Base-by-base conservation (phyloP, 768 basidiomycete genomes). In the Termitomyces heimii region DNA sequence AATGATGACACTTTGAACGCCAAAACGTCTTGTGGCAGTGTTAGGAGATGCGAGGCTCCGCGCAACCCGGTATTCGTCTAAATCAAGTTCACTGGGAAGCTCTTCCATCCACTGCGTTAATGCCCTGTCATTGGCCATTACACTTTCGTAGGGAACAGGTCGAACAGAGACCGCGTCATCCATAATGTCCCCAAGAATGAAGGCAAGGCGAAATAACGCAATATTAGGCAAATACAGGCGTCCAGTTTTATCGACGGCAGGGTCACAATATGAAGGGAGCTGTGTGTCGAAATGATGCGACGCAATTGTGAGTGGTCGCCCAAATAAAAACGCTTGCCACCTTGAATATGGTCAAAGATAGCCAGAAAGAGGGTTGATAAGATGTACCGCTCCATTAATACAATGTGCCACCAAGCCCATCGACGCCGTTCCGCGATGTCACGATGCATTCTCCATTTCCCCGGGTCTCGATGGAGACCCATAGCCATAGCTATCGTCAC, bases 401-500 rank as follows among this genome's bases (percentile, higher is more conserved):
- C 71, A 59, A 90, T 89, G 70, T 93, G 89, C 91, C 91, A 93
- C 91, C 91, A 93, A 7, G 89, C 88, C 91, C 91, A 92, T 54
- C 91, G 77, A 51, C 92, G 77, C 56, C 91, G 79, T 68, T 92
- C 91, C 35, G 88, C 85, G 10, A 84, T 72, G 57, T 84, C 84
- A 56, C 78, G 77, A 50, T 79, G 82, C 78, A 90, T 85, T 59
- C 80, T 79, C 79, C 84, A 90, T 67, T 85, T 84, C 44, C 81
- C 84, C n/a, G 91, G 91, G 70, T 93, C 92, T 20, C 92, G 83
- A 70, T 93, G 91, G 8, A 93, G 73, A 10, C 92, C 92, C 84
- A 93, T 85, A 13, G 90, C 91, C 62, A 83, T 86, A 8, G 79
- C 88, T 57, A 91, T 85, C 28, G 83, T 83, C 34, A 91, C 73